Conservation (phyloP, 2,329 filamentous ascomycete genomes). For the Alternaria postmessia region DNA sequence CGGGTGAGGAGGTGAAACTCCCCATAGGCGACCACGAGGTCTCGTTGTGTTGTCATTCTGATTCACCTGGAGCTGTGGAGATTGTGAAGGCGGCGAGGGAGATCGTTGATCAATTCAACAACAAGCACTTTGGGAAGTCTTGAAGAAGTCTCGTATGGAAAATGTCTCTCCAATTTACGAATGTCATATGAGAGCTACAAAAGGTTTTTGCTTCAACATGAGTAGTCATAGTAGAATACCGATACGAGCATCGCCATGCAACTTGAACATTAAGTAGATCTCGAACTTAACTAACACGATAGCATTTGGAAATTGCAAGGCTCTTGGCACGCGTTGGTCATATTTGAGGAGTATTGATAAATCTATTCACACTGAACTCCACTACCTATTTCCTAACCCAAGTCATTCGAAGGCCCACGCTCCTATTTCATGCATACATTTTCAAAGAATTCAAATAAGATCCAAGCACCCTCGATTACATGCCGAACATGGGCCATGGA, state of each 20-base stretch:
- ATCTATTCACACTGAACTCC: conserved; percentile 4
- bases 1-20: conserved; percentile 53
- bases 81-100: conserved; percentile 55
- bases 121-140: conserved; percentile 24
- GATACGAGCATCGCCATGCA: neutral
- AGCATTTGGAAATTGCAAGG: neutral
- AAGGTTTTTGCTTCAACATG: neutral
- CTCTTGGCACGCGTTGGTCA: neutral
- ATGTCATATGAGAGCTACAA: neutral
- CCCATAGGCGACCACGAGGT: conserved; percentile 54
- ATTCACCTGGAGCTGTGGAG: conserved; percentile 55
- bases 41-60: conserved; percentile 56
- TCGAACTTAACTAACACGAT: neutral
- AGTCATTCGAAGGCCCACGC: conserved; percentile 1
- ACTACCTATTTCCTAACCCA: neutral
- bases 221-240: neutral
- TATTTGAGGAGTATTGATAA: neutral
- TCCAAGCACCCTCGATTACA: conserved; percentile 1
- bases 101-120: conserved; percentile 55
- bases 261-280: neutral
- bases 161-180: neutral
- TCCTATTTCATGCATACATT: conserved; percentile 5
- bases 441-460: neutral
- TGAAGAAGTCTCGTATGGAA: neutral
- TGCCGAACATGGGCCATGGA: neutral